A percentile compares a stretch with the other conserved stretches of the same genome.
Evolutionary conservation across 148 eudicot genomes (phyloP).

Genomic region (Fallopia convolvulus): DNA sequence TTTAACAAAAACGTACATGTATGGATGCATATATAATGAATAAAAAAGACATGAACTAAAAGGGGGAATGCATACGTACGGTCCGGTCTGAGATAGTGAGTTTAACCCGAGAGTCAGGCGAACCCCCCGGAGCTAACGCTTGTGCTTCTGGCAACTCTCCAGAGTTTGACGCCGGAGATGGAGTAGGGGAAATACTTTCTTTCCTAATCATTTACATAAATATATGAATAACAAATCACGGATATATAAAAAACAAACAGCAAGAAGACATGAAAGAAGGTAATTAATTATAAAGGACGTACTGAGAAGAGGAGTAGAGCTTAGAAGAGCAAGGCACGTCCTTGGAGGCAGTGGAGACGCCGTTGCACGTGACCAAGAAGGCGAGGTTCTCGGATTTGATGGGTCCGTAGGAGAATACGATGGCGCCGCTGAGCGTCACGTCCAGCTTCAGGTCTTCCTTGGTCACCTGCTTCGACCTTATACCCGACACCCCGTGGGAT

Average conservation of each 20-base stretch:
- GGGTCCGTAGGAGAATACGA: slow-evolving; percentile 23
- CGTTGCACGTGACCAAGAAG: slow-evolving; percentile 24
- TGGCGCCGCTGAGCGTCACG: slow-evolving; percentile 22
- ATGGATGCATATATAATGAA: too few species aligned
- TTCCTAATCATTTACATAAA: not conserved
- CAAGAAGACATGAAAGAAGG: too few species aligned
- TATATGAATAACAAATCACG: not conserved
- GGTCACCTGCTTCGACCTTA: slow-evolving; percentile 12
- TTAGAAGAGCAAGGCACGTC: slow-evolving; percentile 24
- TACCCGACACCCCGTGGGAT: slow-evolving; percentile 24
- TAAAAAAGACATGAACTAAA: not conserved
- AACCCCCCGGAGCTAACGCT: not conserved
- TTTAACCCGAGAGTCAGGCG: slow-evolving; percentile 22
- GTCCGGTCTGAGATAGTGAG: slow-evolving; percentile 19
- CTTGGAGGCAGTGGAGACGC: slow-evolving; percentile 13
- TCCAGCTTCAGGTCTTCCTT: slow-evolving; percentile 34
- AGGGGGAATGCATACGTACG: slow-evolving; percentile 19
- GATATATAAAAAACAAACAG: too few species aligned
- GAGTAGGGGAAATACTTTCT: not conserved
- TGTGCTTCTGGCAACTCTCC: not conserved
- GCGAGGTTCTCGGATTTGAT: slow-evolving; percentile 21
- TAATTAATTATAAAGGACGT: not conserved
- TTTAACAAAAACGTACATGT: too few species aligned
- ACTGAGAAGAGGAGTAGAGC: slow-evolving; percentile 19
- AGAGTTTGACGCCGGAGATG: not conserved